A percentile compares a stretch with the other conserved stretches of the same genome.
These are phyloP conservation scores for Cetradonia linearis DNA, from an alignment of 495 filamentous ascomycete genomes.

Conservation along the genomic window DNA sequence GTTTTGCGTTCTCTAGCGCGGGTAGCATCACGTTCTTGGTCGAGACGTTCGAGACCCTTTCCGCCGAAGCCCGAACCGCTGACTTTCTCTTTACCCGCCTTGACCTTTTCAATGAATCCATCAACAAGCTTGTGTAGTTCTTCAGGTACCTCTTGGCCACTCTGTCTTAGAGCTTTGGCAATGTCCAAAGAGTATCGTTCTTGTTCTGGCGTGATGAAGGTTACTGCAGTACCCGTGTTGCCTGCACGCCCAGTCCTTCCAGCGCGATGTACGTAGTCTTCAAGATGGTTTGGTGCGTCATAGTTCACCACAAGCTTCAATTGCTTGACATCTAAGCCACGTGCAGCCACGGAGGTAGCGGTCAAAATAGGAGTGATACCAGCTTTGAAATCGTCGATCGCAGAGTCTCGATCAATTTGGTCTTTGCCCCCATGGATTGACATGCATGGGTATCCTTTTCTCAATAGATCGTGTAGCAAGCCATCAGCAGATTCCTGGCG, in stretches of 20 bases:
- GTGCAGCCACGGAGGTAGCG: slow-evolving; percentile 91
- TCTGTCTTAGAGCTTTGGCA: slow-evolving; percentile 86
- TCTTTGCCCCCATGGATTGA: slow-evolving; percentile 96
- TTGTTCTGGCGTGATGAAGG: slow-evolving; percentile 85
- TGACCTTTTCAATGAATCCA: slow-evolving; percentile 76
- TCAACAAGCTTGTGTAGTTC: slow-evolving; percentile 54
- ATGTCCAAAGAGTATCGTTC: slow-evolving; percentile 85
- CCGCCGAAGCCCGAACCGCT: slow-evolving; percentile 80
- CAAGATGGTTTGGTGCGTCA: slow-evolving; percentile 89
- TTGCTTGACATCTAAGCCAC: slow-evolving; percentile 93
- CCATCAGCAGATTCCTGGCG: slow-evolving; percentile 88
- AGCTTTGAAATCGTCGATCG: slow-evolving; percentile 90
- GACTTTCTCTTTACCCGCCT: slow-evolving; percentile 80
- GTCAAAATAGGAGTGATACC: slow-evolving; percentile 82
- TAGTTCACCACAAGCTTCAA: slow-evolving; percentile 95
- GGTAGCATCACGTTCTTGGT: slow-evolving; percentile 79
- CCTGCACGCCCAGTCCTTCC: slow-evolving; percentile 93
- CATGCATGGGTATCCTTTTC: slow-evolving; percentile 86
- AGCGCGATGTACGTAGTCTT: slow-evolving; percentile 96
- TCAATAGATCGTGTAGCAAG: slow-evolving; percentile 69
- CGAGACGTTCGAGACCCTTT: slow-evolving; percentile 83
- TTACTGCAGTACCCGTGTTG: slow-evolving; percentile 88
- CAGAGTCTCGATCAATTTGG: slow-evolving; percentile 87
- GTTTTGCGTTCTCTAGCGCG: slow-evolving; percentile 75
- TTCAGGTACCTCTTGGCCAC: slow-evolving; percentile 71